These are phyloP conservation scores for Tulasnella sp. DNA, from an alignment of 768 basidiomycete species.

Conservation along the genomic window DNA sequence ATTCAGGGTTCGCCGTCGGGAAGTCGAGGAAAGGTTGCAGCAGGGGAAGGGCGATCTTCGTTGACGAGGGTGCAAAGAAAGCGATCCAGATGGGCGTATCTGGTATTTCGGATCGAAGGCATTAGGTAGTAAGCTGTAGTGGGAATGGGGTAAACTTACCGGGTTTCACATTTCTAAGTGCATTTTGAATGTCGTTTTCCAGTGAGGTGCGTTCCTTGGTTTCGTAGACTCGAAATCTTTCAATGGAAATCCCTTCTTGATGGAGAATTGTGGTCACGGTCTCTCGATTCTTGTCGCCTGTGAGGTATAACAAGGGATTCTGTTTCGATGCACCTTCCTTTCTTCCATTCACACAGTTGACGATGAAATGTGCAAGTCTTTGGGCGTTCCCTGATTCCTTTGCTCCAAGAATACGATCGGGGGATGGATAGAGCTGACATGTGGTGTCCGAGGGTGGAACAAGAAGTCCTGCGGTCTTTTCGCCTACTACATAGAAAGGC, in stretches of 20 bases:
- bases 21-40: conserved; percentile 37
- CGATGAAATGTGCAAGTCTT: conserved; percentile 51
- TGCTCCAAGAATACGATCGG: conserved; percentile 33
- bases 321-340: conserved; percentile 16
- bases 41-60: conserved; percentile 42
- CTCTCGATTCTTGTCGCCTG: conserved; percentile 64
- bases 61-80: conserved; percentile 64
- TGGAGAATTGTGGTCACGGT: neutral
- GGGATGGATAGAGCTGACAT: conserved; percentile 17
- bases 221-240: neutral
- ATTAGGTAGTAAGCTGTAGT: neutral
- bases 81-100: conserved; percentile 44
- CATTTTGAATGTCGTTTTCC: neutral
- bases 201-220: neutral
- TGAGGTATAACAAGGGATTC: conserved; percentile 54
- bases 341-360: no score
- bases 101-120: neutral
- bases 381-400: conserved; percentile 53
- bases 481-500: conserved; percentile 73
- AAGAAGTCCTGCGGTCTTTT: conserved; percentile 44
- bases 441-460: conserved; percentile 24
- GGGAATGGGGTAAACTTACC: neutral
- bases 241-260: neutral
- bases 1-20: conserved; percentile 6
- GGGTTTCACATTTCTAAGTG: neutral